Conservation (phyloP, 345 rosid genomes). For the Salix arbutifolia region DNA sequence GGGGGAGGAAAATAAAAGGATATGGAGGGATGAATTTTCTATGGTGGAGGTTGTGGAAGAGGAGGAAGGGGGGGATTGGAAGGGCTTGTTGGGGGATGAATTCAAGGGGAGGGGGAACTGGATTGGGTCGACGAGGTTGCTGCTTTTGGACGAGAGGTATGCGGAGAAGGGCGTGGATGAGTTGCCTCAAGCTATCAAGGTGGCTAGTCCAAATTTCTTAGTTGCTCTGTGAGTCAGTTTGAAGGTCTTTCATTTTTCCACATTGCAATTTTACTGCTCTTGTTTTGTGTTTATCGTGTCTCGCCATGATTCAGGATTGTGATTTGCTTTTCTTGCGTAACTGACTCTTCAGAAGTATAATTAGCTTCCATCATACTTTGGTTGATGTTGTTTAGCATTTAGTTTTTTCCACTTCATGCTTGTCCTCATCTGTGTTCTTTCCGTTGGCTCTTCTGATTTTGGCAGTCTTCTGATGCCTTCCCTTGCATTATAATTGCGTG, state of each 20-base stretch:
- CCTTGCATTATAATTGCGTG: neutral
- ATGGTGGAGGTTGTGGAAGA: conserved; percentile 61
- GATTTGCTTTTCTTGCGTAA: neutral
- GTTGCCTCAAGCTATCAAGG: conserved; percentile 88
- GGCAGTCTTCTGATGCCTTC: neutral
- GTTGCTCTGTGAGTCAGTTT: conserved; percentile 14
- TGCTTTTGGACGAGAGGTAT: conserved; percentile 78
- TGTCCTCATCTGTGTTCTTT: neutral
- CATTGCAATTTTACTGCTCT: neutral
- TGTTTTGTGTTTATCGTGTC: neutral
- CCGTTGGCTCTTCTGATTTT: neutral
- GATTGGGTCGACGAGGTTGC: conserved; percentile 79
- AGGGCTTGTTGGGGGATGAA: conserved; percentile 64
- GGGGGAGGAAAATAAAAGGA: conserved; percentile 23
- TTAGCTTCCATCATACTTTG: neutral
- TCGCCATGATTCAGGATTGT: neutral
- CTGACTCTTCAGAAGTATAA: neutral
- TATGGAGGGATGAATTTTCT: conserved; percentile 39
- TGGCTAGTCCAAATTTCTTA: conserved; percentile 23
- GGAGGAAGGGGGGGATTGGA: conserved; percentile 42
- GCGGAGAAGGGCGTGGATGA: conserved; percentile 47
- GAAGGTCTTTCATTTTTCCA: neutral
- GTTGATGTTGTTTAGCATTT: neutral
- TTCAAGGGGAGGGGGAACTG: conserved; percentile 57
- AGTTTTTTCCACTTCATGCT: neutral